A percentile compares a stretch with the other conserved stretches of the same genome.
Conservation (phyloP, 805 yeast genomes). For the Peterozyma xylosa region DNA sequence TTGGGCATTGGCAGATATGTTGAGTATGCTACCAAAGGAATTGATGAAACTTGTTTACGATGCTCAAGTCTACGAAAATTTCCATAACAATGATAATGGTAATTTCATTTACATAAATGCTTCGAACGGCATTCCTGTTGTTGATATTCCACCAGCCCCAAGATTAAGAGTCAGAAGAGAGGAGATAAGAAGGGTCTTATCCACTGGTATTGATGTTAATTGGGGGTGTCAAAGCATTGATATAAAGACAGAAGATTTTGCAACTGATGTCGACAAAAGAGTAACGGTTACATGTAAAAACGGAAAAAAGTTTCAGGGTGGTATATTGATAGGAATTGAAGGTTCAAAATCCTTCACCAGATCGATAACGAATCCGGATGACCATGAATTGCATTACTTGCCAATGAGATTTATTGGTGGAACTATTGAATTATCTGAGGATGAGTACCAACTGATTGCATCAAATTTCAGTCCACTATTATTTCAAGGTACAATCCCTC, state of each 20-base stretch:
- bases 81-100: conserved; percentile 20
- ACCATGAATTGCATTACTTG: too few relatives aligned
- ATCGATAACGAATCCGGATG: too few relatives aligned
- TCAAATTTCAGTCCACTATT: too few relatives aligned
- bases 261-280: conserved; percentile 1
- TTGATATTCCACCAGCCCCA: conserved; percentile 21
- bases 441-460: too few relatives aligned
- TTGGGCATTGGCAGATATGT: conserved; percentile 20
- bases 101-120: conserved; percentile 22
- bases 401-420: too few relatives aligned
- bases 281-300: conserved; percentile 12
- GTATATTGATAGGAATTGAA: too few relatives aligned
- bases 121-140: conserved; percentile 17
- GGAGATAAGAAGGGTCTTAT: conserved; percentile 17
- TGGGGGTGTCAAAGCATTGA: conserved; percentile 18
- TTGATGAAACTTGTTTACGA: conserved; percentile 15
- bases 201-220: conserved; percentile 18
- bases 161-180: conserved; percentile 23
- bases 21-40: conserved; percentile 15
- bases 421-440: too few relatives aligned
- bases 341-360: too few relatives aligned
- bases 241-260: conserved; percentile 5
- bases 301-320: too few relatives aligned
- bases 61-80: conserved; percentile 19
- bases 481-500: too few relatives aligned